Base-by-base conservation (phyloP, 768 basidiomycete species). In the Calocybe indica region DNA sequence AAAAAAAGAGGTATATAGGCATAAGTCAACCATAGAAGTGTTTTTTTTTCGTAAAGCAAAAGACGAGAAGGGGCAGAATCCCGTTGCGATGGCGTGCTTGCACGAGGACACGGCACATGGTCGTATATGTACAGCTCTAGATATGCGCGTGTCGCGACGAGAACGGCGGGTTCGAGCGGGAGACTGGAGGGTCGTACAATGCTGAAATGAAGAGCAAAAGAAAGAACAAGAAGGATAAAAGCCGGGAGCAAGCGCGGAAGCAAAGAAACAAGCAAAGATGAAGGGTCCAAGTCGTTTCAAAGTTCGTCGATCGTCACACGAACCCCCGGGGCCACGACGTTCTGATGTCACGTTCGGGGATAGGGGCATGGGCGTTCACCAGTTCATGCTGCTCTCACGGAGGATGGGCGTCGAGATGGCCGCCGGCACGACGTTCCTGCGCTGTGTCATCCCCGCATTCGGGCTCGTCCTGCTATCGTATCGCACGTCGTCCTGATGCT, bases 351-450 rank as follows among this genome's bases (percentile, higher is more conserved):
- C 22, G 22, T 22, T 22, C 22, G 22, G 22, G 22, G 22, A 22
- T 22, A 22, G 22, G 22, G 22, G 22, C n/a, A 12, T 37, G 42
- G 13, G 6, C 13, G 15, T 50, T 50, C 71, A 92, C 88, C 88
- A 92, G 63, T 89, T 87, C 80, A 91, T 80, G 55, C 82, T 91
- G 65, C 83, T 92, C 68, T 88, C 85, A 59, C 78, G 71, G 65
- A 92, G 60, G 51, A 90, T 77, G 14, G 90, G 89, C 43, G 85
- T 78, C 2, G 83, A 85, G 51, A 92, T 91, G 34, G 79, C 68
- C 13, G 63, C 73, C n/a, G 85, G 75, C 28, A 73, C 59, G 36
- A 87, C 73, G 49, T 73, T 69, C 55, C 81, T 70, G 41, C 86
- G 73, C 67, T 85, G 78, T 47, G 72, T 74, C 74, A 78, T 75